These are phyloP conservation scores for Didymella lethalis DNA, from an alignment of 2,329 filamentous ascomycete genomes.

Conservation along the genomic window DNA sequence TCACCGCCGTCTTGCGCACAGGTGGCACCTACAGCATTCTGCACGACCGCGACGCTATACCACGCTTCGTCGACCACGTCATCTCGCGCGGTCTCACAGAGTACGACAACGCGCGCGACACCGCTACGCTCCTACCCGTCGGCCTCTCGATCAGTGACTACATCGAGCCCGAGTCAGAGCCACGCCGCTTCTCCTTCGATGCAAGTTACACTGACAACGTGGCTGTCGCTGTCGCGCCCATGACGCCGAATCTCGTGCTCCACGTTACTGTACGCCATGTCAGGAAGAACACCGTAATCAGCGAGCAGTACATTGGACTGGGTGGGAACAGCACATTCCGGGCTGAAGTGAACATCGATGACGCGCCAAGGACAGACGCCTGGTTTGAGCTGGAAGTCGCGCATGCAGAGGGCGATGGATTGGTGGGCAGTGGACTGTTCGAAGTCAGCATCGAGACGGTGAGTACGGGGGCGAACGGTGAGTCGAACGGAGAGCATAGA, in stretches of 20 bases:
- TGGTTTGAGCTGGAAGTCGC: conserved; percentile 38
- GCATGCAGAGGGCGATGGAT: conserved; percentile 22
- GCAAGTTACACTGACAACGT: conserved; percentile 26
- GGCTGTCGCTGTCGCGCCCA: conserved; percentile 28
- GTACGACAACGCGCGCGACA: conserved; percentile 36
- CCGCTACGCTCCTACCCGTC: conserved; percentile 29
- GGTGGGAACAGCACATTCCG: conserved; percentile 29
- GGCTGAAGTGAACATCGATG: conserved; percentile 26
- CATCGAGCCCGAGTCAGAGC: conserved; percentile 28
- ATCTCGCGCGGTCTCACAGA: conserved; percentile 32
- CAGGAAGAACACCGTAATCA: conserved; percentile 27
- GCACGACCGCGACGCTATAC: conserved; percentile 22
- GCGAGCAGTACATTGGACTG: conserved; percentile 26
- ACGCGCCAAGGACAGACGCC: conserved; percentile 33
- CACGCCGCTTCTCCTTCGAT: conserved; percentile 32
- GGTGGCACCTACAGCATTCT: conserved; percentile 35
- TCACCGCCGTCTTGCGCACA: conserved; percentile 31
- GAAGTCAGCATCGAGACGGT: conserved; percentile 33
- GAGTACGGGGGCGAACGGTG: neutral
- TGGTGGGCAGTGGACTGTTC: conserved; percentile 31
- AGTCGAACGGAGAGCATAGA: neutral
- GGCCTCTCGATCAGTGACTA: conserved; percentile 33
- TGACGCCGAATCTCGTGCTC: conserved; percentile 25
- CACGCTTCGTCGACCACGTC: conserved; percentile 30
- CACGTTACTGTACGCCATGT: conserved; percentile 30